phyloP scores from a whole-genome alignment of 805 yeast species.

The Yarrowia keelungensis region DNA sequence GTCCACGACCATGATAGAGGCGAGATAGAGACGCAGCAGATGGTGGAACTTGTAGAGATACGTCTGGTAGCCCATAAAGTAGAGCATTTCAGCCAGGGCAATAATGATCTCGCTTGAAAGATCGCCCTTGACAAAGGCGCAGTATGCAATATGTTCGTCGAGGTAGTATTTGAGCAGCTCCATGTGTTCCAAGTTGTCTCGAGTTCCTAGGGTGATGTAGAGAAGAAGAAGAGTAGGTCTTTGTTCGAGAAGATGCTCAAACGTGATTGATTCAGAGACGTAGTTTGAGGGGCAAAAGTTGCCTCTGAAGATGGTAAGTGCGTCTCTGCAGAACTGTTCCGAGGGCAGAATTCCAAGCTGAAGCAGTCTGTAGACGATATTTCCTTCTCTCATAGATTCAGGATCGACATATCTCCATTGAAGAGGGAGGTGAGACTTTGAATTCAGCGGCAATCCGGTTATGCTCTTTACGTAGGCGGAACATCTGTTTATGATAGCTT shows the following conservation, averaged over 20 bases:
- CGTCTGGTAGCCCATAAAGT: constrained; percentile 31
- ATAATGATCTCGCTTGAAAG: constrained; percentile 24
- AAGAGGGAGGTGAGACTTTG: constrained; percentile 7
- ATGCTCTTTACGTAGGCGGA: constrained; percentile 15
- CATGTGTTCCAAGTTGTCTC: constrained; percentile 30
- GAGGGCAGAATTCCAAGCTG: constrained; percentile 14
- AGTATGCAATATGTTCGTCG: constrained; percentile 32
- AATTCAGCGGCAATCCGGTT: constrained; percentile 29
- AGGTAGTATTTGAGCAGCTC: constrained; percentile 34
- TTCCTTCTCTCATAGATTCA: constrained; percentile 6
- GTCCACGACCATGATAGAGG: constrained; percentile 33
- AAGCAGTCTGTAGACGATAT: constrained; percentile 16
- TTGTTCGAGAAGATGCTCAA: constrained; percentile 15
- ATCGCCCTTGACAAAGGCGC: constrained; percentile 27
- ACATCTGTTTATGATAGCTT: constrained; percentile 20
- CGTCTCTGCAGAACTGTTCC: constrained; percentile 20
- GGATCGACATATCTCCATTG: constrained; percentile 30
- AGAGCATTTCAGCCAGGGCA: constrained; percentile 29
- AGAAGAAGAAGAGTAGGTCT: constrained; percentile 25
- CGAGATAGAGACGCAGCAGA: constrained; percentile 16
- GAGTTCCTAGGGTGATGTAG: constrained; percentile 18
- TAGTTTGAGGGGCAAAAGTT: constrained; percentile 14
- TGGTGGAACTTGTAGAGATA: constrained; percentile 35
- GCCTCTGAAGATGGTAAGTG: constrained; percentile 7
- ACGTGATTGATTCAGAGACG: constrained; percentile 20